Conservation (phyloP, 139 green algal genomes). For the Deuterostichococcus epilithicus region DNA sequence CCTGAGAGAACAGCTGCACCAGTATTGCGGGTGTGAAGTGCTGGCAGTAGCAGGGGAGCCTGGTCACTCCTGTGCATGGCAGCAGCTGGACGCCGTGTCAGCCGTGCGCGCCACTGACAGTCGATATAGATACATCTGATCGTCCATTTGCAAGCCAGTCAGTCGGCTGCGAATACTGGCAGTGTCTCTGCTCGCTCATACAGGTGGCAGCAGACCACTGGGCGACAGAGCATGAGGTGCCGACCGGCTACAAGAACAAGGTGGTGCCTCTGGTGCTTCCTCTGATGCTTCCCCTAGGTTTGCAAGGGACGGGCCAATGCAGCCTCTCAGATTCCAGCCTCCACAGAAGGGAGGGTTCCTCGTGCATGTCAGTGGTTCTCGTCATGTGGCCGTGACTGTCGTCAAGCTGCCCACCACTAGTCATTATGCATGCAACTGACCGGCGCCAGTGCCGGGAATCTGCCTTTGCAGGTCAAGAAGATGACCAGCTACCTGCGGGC, state of each 20-base stretch:
- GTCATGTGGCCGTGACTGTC: background rate
- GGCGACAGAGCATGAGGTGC: conserved; percentile 17
- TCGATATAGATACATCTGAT: too few relatives aligned
- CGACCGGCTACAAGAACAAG: conserved; percentile 22
- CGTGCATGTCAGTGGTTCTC: background rate
- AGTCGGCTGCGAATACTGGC: background rate
- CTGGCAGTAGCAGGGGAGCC: conserved; percentile 3
- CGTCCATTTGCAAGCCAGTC: too few relatives aligned
- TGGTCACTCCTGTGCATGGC: background rate
- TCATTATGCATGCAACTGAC: background rate
- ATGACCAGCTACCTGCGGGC: conserved; percentile 59
- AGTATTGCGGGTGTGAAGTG: conserved; percentile 3
- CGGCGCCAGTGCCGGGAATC: too few relatives aligned
- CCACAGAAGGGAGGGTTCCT: background rate
- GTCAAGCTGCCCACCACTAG: background rate
- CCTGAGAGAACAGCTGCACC: conserved; percentile 20
- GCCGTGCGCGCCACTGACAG: too few relatives aligned
- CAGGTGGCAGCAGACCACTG: conserved; percentile 36
- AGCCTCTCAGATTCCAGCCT: background rate
- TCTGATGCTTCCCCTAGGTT: background rate
- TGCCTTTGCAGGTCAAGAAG: conserved; percentile 31
- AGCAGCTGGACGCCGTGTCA: too few relatives aligned
- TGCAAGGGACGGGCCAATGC: background rate
- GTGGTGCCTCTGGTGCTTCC: background rate
- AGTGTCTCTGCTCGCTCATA: conserved; percentile 1